Percentiles rank a stretch among this genome's conserved stretches.
Conservation (phyloP, 345 rosid species). For the Psidium guajava region DNA sequence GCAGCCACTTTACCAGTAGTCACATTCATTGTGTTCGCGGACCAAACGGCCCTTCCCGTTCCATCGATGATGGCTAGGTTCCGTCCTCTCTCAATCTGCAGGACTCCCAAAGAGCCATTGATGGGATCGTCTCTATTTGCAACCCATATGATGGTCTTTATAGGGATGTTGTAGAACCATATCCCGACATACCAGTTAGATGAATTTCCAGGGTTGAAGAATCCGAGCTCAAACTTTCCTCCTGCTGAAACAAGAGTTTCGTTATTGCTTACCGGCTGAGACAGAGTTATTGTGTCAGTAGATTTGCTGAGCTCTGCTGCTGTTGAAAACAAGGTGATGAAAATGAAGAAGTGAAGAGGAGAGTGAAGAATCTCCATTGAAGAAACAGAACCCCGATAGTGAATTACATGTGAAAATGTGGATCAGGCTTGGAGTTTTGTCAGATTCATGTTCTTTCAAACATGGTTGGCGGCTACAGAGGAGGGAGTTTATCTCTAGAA, state of each 20-base stretch:
- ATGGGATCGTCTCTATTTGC: constrained; percentile 32
- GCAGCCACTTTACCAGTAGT: background rate
- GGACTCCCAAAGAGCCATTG: constrained; percentile 2
- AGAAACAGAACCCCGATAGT: too few species aligned
- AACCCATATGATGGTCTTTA: background rate
- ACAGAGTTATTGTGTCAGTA: background rate
- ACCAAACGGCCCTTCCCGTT: background rate
- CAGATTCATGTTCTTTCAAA: background rate
- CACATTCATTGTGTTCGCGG: background rate
- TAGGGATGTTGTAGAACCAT: background rate
- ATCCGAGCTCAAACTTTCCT: constrained; percentile 8
- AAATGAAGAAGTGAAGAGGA: too few species aligned
- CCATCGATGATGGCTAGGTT: background rate
- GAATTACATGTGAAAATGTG: background rate
- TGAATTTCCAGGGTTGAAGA: background rate
- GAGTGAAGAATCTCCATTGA: background rate
- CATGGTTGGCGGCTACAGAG: background rate
- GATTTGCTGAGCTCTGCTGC: background rate
- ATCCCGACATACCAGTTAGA: background rate
- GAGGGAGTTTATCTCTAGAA: too few species aligned
- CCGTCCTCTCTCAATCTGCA: constrained; percentile 1
- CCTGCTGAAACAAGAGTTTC: background rate
- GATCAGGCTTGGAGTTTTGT: background rate
- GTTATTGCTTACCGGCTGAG: background rate
- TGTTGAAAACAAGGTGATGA: too few species aligned